Conservation (phyloP, 2,329 filamentous ascomycete genomes). For the Neofusicoccum ribis region DNA sequence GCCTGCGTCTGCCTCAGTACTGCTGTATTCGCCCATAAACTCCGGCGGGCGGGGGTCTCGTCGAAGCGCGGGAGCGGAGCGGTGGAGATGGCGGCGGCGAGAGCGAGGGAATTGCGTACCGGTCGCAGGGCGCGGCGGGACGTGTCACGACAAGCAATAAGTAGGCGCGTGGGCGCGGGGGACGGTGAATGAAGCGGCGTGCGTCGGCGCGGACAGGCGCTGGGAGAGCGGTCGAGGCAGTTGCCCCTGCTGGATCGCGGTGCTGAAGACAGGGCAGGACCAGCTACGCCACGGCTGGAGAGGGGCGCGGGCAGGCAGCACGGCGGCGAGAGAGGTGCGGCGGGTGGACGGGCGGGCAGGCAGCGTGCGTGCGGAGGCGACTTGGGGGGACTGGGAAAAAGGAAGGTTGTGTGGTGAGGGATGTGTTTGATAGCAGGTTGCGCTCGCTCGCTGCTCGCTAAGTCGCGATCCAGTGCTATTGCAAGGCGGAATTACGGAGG, state of each 20-base stretch:
- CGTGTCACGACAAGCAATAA: slow-evolving; percentile 17
- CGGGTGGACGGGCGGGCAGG: slow-evolving; percentile 15
- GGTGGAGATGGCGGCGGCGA: slow-evolving; percentile 20
- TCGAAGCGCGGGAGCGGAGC: slow-evolving; percentile 13
- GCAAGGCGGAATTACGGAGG: slow-evolving; percentile 19
- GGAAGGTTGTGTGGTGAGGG: slow-evolving; percentile 17
- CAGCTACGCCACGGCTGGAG: slow-evolving; percentile 10
- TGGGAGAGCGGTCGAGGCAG: slow-evolving; percentile 5
- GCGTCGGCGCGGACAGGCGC: slow-evolving; percentile 10
- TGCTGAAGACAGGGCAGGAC: slow-evolving; percentile 9
- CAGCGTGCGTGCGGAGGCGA: slow-evolving; percentile 10
- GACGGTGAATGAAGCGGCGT: slow-evolving; percentile 12
- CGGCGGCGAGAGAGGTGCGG: background rate
- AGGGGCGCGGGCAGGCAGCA: slow-evolving; percentile 13
- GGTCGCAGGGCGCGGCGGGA: slow-evolving; percentile 19
- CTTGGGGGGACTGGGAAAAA: slow-evolving; percentile 7
- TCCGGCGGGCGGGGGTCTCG: slow-evolving; percentile 1
- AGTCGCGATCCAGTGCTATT: slow-evolving; percentile 18
- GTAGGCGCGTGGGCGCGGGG: slow-evolving; percentile 7
- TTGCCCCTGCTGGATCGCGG: slow-evolving; percentile 22
- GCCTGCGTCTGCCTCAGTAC: slow-evolving; percentile 19
- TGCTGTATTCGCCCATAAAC: slow-evolving; percentile 28
- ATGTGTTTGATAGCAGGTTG: slow-evolving; percentile 19
- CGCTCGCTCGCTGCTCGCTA: slow-evolving; percentile 14
- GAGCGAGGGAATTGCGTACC: slow-evolving; percentile 14